phyloP scores from a whole-genome alignment of 306 rosid species.

The Amphicarpaea edgeworthii region DNA sequence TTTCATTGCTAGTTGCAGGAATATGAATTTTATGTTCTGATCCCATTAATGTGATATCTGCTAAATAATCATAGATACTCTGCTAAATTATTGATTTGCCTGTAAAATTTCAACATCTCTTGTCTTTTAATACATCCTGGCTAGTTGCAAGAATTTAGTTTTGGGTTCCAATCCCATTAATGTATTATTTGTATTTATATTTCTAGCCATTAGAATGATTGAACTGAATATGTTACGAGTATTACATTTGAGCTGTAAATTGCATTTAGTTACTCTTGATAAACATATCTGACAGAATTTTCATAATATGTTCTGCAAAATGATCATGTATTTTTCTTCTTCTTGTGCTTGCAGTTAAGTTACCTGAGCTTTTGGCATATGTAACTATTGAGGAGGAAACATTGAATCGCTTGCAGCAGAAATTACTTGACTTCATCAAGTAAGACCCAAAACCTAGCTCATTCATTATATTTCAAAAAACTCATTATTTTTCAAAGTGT shows the following conservation, averaged over 20 bases:
- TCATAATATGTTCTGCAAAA: constrained; percentile 30
- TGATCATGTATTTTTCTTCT: constrained; percentile 40
- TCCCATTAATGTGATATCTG: not conserved
- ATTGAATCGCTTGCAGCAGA: constrained; percentile 73
- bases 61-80: constrained; percentile 35
- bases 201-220: constrained; percentile 4
- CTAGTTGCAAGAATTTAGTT: constrained; percentile 29
- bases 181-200: constrained; percentile 28
- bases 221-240: not conserved
- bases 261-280: constrained; percentile 39
- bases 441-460: constrained; percentile 48
- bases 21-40: constrained; percentile 13
- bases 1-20: constrained; percentile 25
- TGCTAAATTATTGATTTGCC: constrained; percentile 67
- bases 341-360: constrained; percentile 80
- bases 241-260: constrained; percentile 35
- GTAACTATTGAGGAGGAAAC: constrained; percentile 96
- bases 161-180: not conserved
- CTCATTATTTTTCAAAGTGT: not conserved
- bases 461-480: constrained; percentile 16
- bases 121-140: constrained; percentile 16
- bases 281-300: constrained; percentile 32
- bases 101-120: constrained; percentile 22
- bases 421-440: constrained; percentile 79
- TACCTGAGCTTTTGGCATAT: constrained; percentile 91